Evolutionary conservation across 306 rosid species (phyloP).

Genomic region (Casuarina cunninghamiana): DNA sequence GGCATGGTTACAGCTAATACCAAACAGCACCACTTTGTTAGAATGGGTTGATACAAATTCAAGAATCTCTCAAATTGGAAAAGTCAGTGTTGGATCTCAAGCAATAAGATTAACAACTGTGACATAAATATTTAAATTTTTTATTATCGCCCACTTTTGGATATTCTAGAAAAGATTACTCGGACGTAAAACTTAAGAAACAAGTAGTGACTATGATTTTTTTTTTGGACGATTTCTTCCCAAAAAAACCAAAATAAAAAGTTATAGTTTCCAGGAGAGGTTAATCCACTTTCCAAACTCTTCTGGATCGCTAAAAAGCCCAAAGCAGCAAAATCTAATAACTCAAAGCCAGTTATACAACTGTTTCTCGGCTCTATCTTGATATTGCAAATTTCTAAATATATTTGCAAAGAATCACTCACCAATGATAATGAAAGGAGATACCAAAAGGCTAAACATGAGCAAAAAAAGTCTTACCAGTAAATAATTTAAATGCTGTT

Average conservation of each 20-base stretch:
- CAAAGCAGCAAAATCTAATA: neutral
- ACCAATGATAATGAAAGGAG: neutral
- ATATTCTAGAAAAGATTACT: neutral
- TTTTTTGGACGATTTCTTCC: neutral
- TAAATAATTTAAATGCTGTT: slow-evolving; percentile 77
- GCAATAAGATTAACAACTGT: neutral
- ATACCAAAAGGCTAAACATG: slow-evolving; percentile 15
- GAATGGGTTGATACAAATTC: neutral
- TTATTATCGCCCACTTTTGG: neutral
- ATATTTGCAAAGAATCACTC: neutral
- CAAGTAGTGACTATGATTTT: neutral
- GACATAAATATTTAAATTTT: neutral
- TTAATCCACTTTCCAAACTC: neutral
- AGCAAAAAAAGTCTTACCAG: slow-evolving; percentile 51
- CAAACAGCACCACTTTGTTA: neutral
- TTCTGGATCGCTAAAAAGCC: neutral
- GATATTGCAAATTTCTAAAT: slow-evolving; percentile 9
- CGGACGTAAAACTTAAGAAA: neutral
- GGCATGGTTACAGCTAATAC: neutral
- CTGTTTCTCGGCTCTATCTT: slow-evolving; percentile 1
- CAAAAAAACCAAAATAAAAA: neutral
- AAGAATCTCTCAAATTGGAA: neutral
- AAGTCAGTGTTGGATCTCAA: neutral
- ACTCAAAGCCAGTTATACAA: neutral
- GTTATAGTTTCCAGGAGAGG: neutral